Evolutionary conservation across 140 eudicot species (phyloP).

Genomic region (Ambrosia hybrid): DNA sequence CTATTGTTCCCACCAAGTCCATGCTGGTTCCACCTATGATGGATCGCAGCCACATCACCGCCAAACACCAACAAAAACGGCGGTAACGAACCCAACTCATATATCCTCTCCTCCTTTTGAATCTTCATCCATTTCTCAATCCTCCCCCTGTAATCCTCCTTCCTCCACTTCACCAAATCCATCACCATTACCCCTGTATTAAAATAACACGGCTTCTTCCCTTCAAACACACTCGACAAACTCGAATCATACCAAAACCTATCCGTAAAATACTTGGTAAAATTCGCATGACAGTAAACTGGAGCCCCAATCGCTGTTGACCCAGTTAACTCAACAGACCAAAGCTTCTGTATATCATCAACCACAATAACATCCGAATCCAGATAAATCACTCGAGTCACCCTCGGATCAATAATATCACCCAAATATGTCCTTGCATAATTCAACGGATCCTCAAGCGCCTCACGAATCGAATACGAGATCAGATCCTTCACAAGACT

Average conservation of each 20-base stretch:
- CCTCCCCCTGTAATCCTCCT: slow-evolving; percentile 45
- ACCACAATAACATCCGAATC: slow-evolving; percentile 67
- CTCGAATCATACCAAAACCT: slow-evolving; percentile 51
- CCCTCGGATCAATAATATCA: slow-evolving; percentile 49
- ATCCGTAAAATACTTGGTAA: slow-evolving; percentile 49
- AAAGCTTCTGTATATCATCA: slow-evolving; percentile 62
- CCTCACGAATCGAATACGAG: slow-evolving; percentile 63
- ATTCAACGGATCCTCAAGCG: slow-evolving; percentile 73
- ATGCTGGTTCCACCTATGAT: slow-evolving; percentile 81
- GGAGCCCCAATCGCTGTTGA: slow-evolving; percentile 75
- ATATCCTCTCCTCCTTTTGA: slow-evolving; percentile 66
- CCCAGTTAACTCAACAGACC: slow-evolving; percentile 44
- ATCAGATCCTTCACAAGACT: slow-evolving; percentile 42
- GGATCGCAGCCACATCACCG: slow-evolving; percentile 56
- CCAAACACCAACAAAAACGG: slow-evolving; percentile 82
- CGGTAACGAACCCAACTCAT: slow-evolving; percentile 78
- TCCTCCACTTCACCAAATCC: slow-evolving; percentile 74
- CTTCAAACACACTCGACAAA: slow-evolving; percentile 43
- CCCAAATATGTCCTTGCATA: slow-evolving; percentile 63
- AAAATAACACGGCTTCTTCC: slow-evolving; percentile 62
- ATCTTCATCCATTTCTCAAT: slow-evolving; percentile 83
- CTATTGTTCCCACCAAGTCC: slow-evolving; percentile 82
- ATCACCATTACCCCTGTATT: slow-evolving; percentile 84
- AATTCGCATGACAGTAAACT: slow-evolving; percentile 65
- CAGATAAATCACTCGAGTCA: slow-evolving; percentile 61